Evolutionary conservation across 2,329 filamentous ascomycete genomes (phyloP).

Genomic region (Aspergillus luchuensis): DNA sequence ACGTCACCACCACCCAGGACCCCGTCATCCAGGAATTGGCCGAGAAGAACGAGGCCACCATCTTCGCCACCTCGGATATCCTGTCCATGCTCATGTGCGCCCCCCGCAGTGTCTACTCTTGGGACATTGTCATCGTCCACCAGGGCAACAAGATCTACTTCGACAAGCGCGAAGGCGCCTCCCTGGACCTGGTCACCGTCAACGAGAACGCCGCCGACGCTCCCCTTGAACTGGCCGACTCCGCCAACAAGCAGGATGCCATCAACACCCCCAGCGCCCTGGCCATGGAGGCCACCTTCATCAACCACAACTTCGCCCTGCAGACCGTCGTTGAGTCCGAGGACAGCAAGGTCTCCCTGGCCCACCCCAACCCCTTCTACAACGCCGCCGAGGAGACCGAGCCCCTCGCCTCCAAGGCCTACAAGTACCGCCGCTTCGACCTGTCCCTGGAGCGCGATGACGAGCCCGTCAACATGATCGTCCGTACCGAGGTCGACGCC

Average conservation of each 20-base stretch:
- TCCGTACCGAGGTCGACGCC: slow-evolving; percentile 92
- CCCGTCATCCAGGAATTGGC: slow-evolving; percentile 96
- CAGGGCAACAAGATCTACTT: slow-evolving; percentile 97
- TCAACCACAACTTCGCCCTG: slow-evolving; percentile 99
- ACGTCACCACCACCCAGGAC: slow-evolving; percentile 94
- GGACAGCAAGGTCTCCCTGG: slow-evolving; percentile 76
- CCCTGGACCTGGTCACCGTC: slow-evolving; percentile 95
- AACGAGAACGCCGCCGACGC: slow-evolving; percentile 98
- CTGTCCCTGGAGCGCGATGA: slow-evolving; percentile 88
- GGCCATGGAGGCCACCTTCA: slow-evolving; percentile 96
- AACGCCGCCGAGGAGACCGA: slow-evolving; percentile 90
- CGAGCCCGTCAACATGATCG: slow-evolving; percentile 87
- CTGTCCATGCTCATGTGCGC: slow-evolving; percentile 99
- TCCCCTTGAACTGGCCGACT: slow-evolving; percentile 82
- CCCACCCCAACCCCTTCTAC: slow-evolving; percentile 95
- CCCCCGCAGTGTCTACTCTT: slow-evolving; percentile 93
- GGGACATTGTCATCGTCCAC: slow-evolving; percentile 93
- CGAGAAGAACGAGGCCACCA: slow-evolving; percentile 92
- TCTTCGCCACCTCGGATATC: slow-evolving; percentile 96
- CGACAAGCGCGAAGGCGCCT: slow-evolving; percentile 95
- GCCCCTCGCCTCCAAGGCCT: slow-evolving; percentile 90
- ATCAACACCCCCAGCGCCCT: slow-evolving; percentile 94
- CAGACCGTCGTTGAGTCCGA: slow-evolving; percentile 88
- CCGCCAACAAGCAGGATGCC: slow-evolving; percentile 72
- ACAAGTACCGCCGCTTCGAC: slow-evolving; percentile 98